Base-by-base conservation (phyloP, 2,329 filamentous ascomycete genomes). In the Metarhizium album region DNA sequence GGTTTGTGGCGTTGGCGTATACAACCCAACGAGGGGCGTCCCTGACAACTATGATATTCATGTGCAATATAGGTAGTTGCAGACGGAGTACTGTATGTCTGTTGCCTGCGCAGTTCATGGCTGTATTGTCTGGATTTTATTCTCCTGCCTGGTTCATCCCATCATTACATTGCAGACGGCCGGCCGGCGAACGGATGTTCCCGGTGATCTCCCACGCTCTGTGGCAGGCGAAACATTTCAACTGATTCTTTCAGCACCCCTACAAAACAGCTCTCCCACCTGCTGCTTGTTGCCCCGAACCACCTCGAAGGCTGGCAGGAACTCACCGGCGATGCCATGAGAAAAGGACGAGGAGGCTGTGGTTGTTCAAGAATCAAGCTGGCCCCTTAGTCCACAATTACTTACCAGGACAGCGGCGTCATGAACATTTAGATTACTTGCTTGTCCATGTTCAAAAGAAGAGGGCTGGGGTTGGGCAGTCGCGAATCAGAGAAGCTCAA, bases 401-500 rank as follows among this genome's bases (percentile, higher is more conserved):
- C 3, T n/a, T 7, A 43, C 8, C 5, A 43, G 23, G 40, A 24
- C 40, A 3, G 20, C 22, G 45, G 29, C 38, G 47, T 45, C 47
- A 49, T 42, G 18, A 5, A 43, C 29, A 35, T 22, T 43, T 16
- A 43, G 11, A 11, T 49, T 49, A 38, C 23, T 37, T 49, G 47
- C 37, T 49, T 49, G n/a, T 45, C 45, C 4, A 24, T 31, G 20
- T 37, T 20, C 14, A n/a, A 23, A 18, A 18, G 24, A 16, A 42
- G 13, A 20, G 22, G 22, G 22, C 3, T 8, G 22, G n/a, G n/a
- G n/a, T n/a, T n/a, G n/a, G n/a, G 31, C 43, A 18, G n/a, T 45
- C 33, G 45, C 50, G 42, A 54, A 54, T 47, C 46, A 45, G 29
- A 23, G 22, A 50, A 24, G 47, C 50, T 43, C 50, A 45, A 50